Evolutionary conservation across 192 early-diverging fungal genomes (phyloP).

Genomic region (Gigaspora rosea): DNA sequence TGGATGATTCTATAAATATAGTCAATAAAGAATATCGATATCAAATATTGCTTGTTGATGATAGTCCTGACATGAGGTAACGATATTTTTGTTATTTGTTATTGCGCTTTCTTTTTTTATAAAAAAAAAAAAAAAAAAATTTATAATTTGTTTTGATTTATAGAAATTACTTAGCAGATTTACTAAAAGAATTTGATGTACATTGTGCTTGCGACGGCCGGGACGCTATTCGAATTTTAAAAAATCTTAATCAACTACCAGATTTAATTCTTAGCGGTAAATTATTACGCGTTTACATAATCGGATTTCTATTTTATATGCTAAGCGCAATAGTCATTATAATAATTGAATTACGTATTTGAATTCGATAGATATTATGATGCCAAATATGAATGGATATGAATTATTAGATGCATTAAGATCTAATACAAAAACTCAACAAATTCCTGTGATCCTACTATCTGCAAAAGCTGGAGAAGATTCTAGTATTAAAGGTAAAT

Average conservation of each 20-base stretch:
- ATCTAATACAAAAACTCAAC: conserved; percentile 37
- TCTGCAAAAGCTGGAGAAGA: conserved; percentile 58
- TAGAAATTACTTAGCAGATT: conserved; percentile 32
- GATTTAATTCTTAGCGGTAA: conserved; percentile 46
- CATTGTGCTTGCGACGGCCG: conserved; percentile 42
- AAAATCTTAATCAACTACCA: background rate
- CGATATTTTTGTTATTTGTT: background rate
- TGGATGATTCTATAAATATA: too few relatives aligned
- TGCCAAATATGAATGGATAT: conserved; percentile 65
- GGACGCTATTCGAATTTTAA: conserved; percentile 39
- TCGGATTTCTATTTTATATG: background rate
- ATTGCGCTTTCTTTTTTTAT: background rate
- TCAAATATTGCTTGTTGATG: conserved; percentile 44
- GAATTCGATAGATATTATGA: conserved; percentile 48
- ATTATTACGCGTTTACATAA: too few relatives aligned
- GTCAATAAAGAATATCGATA: too few relatives aligned
- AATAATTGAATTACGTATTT: background rate
- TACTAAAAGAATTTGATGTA: conserved; percentile 41
- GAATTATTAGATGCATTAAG: conserved; percentile 50
- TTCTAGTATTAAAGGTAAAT: too few relatives aligned
- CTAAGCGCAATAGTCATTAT: conserved; percentile 1
- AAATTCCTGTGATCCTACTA: conserved; percentile 58
- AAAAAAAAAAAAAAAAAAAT: too few relatives aligned
- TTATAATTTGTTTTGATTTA: background rate
- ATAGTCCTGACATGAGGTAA: conserved; percentile 48